A percentile compares a stretch with the other conserved stretches of the same genome.
These are phyloP conservation scores for Linum usitatissimum DNA, from an alignment of 345 rosid genomes.

Conservation along the genomic window DNA sequence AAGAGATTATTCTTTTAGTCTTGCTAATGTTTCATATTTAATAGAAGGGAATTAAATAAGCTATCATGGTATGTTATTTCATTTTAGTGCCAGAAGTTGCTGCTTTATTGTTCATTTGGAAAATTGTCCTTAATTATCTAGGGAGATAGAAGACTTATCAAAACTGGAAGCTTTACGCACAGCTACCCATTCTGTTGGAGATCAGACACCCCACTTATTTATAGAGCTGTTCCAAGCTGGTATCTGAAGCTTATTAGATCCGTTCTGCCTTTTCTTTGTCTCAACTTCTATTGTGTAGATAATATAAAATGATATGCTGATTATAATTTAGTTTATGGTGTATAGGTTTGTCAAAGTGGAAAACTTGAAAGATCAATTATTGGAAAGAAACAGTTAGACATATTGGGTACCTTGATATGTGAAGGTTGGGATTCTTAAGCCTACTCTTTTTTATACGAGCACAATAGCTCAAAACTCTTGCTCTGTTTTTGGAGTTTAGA, in stretches of 20 bases:
- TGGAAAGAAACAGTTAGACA: slow-evolving; percentile 76
- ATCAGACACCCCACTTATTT: slow-evolving; percentile 91
- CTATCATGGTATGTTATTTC: too few relatives aligned
- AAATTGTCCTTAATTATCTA: slow-evolving; percentile 9
- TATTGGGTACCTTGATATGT: slow-evolving; percentile 98
- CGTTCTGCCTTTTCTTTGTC: background rate
- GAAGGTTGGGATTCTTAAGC: slow-evolving; percentile 42
- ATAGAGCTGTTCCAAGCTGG: slow-evolving; percentile 98
- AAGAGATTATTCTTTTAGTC: background rate
- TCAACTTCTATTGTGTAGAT: background rate
- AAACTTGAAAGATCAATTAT: slow-evolving; percentile 56
- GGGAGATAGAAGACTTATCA: slow-evolving; percentile 89
- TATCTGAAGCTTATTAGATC: slow-evolving; percentile 14
- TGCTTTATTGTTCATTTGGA: background rate
- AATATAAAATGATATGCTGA: slow-evolving; percentile 1
- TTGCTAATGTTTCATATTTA: too few relatives aligned
- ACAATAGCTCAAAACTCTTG: too few relatives aligned
- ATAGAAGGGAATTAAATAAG: too few relatives aligned
- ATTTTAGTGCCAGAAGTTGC: background rate
- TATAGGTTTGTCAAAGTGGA: slow-evolving; percentile 95
- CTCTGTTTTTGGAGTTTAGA: background rate
- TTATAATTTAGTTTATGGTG: slow-evolving; percentile 9
- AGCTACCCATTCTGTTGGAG: slow-evolving; percentile 89
- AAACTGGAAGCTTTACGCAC: slow-evolving; percentile 71
- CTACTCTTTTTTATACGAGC: background rate